Conservation (phyloP, 495 filamentous ascomycete species). For the Penicillium antarcticum region DNA sequence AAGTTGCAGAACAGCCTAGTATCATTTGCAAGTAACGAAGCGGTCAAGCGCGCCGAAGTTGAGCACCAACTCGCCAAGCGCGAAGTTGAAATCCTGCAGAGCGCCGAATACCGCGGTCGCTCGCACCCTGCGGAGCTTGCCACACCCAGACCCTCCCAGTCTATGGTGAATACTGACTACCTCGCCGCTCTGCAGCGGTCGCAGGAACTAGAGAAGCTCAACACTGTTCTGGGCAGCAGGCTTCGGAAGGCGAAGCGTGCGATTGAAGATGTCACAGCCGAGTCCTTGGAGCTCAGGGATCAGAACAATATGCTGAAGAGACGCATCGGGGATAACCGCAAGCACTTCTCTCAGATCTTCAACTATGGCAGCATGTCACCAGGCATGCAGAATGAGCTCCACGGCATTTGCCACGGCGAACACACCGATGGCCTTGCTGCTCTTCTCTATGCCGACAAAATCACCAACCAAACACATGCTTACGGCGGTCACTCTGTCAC, state of each 20-base stretch:
- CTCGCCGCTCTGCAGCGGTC: constrained; percentile 46
- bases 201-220: constrained; percentile 61
- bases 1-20: constrained; percentile 89
- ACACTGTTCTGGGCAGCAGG: constrained; percentile 58
- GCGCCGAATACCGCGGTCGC: constrained; percentile 43
- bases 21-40: constrained; percentile 80
- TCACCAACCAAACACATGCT: constrained; percentile 56
- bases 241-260: constrained; percentile 71
- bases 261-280: constrained; percentile 64
- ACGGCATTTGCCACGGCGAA: constrained; percentile 41
- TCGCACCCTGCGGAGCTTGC: constrained; percentile 32
- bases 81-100: constrained; percentile 84
- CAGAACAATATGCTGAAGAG: constrained; percentile 73
- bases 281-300: constrained; percentile 50
- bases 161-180: constrained; percentile 35
- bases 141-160: constrained; percentile 27
- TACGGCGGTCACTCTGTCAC: constrained; percentile 38
- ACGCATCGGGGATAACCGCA: constrained; percentile 82
- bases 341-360: constrained; percentile 72
- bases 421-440: constrained; percentile 65
- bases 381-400: constrained; percentile 39
- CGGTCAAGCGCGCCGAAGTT: constrained; percentile 81
- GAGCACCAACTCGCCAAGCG: constrained; percentile 90
- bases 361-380: constrained; percentile 48
- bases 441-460: constrained; percentile 68